Base-by-base conservation (phyloP, 2,329 filamentous ascomycete genomes). In the Paecilomyces variotii region DNA sequence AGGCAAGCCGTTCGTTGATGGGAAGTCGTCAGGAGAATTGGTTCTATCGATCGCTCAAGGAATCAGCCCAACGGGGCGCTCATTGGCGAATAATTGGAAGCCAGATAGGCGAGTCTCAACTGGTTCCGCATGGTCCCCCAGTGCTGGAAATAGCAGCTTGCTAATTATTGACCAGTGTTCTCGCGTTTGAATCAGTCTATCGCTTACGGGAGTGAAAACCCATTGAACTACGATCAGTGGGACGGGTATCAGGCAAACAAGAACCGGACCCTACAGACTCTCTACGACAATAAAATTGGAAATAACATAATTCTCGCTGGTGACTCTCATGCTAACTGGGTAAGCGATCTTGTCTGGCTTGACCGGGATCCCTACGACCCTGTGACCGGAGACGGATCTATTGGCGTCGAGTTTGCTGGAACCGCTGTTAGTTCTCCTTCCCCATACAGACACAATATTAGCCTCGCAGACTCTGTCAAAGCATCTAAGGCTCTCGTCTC, bases 251-350 rank as follows among this genome's bases (percentile, higher is more conserved):
- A 82, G 57, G 80, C 86, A 10, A 90, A 90, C 71, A 80, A 85
- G 54, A 90, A 91, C 75, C 80, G 88, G 35, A 91, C 88, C 0
- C 76, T 90, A 10, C 74, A 84, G 65, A 82, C 84, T 57, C 74
- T 91, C 7, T 87, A 87, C 65, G 78, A 84, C 57, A 84, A 89
- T 70, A 79, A 85, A 24, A 90, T 91, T 63, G 77, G 77, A 57
- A 90, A 91, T 76, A 90, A 87, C 67, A 83, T 91, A 64, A 84
- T 91, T 66, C 80, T 91, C 26, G 81, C 87, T 0, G 88, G 88
- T 11, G 88, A 91, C 68, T 83, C 79, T 45, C 88, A 91, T 67
- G 81, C 82, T 25, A 84, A 83, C 55, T 90, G 87, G 84, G 84
- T 82, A 35, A 73, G 71, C 56, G 84, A 87, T 61, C 73, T 87